A percentile compares a stretch with the other conserved stretches of the same genome.
Conservation (phyloP, 306 rosid species). For the Phaseolus lunatus region DNA sequence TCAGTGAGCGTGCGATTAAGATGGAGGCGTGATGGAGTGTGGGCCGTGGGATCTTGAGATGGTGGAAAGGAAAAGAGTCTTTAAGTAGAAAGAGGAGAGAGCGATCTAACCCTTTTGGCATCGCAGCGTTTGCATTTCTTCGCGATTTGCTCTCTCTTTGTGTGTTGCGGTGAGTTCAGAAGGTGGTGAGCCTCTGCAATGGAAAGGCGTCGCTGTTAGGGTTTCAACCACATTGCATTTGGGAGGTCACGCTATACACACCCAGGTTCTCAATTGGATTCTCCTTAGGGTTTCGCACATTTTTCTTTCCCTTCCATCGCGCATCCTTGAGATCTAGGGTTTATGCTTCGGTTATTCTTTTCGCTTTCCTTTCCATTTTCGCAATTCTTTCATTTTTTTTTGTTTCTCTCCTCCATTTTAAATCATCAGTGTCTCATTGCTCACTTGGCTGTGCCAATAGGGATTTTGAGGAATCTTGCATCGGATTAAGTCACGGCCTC, state of each 20-base stretch:
- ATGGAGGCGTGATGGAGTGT: conserved; percentile 29
- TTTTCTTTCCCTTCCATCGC: conserved; percentile 49
- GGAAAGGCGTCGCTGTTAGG: conserved; percentile 47
- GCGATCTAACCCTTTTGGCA: not conserved
- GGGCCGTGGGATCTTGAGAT: conserved; percentile 48
- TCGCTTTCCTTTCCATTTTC: not conserved
- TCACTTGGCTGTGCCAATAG: conserved; percentile 29
- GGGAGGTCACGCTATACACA: conserved; percentile 54
- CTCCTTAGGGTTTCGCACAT: conserved; percentile 53
- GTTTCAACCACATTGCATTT: conserved; percentile 62
- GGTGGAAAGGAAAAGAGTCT: conserved; percentile 19
- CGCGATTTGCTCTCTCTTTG: not conserved
- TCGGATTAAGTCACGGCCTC: conserved; percentile 4
- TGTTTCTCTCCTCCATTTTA: conserved; percentile 15
- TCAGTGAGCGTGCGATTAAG: conserved; percentile 43
- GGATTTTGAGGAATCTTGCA: conserved; percentile 26
- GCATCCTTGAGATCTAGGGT: conserved; percentile 67
- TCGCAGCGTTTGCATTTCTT: not conserved
- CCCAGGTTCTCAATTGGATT: conserved; percentile 73
- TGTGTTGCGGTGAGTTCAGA: conserved; percentile 25
- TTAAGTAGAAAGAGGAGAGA: conserved; percentile 47
- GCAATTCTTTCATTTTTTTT: conserved; percentile 15
- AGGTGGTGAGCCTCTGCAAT: conserved; percentile 45
- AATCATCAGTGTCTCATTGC: conserved; percentile 33
- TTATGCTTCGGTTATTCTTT: conserved; percentile 47